phyloP scores from a whole-genome alignment of 345 rosid genomes.

The Moricandia arvensis region DNA sequence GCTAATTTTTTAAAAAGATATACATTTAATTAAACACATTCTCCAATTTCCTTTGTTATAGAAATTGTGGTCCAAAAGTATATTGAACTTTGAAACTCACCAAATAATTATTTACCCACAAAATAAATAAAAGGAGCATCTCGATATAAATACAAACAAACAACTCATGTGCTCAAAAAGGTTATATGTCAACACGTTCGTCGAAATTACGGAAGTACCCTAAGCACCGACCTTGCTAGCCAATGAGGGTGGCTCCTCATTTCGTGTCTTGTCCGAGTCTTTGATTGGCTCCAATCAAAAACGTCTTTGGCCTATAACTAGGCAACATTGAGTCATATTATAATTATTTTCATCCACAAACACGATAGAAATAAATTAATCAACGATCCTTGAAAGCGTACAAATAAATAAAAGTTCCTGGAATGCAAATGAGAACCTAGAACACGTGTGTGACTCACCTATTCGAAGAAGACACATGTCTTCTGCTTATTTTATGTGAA shows the following conservation, averaged over 20 bases:
- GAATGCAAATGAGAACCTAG: constrained; percentile 19
- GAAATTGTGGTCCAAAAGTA: neutral
- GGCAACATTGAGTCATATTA: constrained; percentile 21
- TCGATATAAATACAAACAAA: constrained; percentile 16
- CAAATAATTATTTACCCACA: neutral
- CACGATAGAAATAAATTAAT: constrained; percentile 2
- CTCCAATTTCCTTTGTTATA: neutral
- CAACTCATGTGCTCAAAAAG: constrained; percentile 39
- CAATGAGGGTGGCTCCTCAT: constrained; percentile 34
- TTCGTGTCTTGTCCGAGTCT: constrained; percentile 25
- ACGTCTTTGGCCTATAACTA: constrained; percentile 22
- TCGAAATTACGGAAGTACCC: neutral
- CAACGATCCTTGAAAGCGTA: constrained; percentile 30
- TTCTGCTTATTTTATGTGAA: neutral
- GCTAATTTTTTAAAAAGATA: neutral
- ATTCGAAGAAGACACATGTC: constrained; percentile 36
- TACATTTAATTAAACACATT: neutral
- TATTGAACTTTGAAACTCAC: neutral
- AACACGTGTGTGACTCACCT: constrained; percentile 20
- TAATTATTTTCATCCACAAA: neutral
- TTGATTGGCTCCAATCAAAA: constrained; percentile 24
- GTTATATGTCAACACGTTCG: constrained; percentile 32
- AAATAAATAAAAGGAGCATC: neutral
- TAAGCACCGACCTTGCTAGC: constrained; percentile 31
- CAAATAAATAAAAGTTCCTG: neutral